phyloP scores from a whole-genome alignment of 139 green algal genomes.

The Chlorella sp. region DNA sequence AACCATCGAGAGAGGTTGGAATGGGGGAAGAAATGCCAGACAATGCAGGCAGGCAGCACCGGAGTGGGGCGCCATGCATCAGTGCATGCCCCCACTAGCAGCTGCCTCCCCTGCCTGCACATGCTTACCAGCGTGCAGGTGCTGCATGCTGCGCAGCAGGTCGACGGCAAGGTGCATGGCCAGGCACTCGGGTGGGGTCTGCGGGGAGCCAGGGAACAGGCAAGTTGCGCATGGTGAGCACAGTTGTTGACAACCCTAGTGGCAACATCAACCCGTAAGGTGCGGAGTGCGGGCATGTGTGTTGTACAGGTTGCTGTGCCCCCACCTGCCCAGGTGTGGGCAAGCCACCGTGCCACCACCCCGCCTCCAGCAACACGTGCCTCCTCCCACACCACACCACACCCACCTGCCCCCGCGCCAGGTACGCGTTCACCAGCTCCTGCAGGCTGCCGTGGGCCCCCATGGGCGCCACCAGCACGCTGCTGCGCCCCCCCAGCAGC shows the following conservation, averaged over 20 bases:
- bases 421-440: conserved; percentile 55
- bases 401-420: conserved; percentile 38
- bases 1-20: background rate
- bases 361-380: no score
- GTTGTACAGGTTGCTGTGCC: no score
- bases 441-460: conserved; percentile 51
- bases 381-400: background rate
- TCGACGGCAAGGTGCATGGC: conserved; percentile 39
- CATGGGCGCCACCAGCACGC: conserved; percentile 49
- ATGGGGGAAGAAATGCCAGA: background rate
- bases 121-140: conserved; percentile 21
- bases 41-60: no score
- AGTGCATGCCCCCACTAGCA: no score
- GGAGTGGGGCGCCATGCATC: no score
- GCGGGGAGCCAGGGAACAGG: background rate
- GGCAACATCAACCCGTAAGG: no score
- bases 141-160: conserved; percentile 33
- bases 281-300: no score
- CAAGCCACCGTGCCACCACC: no score
- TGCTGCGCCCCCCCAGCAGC: conserved; percentile 28
- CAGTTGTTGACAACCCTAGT: no score
- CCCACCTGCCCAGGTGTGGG: no score
- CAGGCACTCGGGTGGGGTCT: conserved; percentile 43
- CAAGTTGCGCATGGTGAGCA: background rate
- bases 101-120: no score